Conservation (phyloP, 108 stramenopile species). For the Cyclotella baltica region DNA sequence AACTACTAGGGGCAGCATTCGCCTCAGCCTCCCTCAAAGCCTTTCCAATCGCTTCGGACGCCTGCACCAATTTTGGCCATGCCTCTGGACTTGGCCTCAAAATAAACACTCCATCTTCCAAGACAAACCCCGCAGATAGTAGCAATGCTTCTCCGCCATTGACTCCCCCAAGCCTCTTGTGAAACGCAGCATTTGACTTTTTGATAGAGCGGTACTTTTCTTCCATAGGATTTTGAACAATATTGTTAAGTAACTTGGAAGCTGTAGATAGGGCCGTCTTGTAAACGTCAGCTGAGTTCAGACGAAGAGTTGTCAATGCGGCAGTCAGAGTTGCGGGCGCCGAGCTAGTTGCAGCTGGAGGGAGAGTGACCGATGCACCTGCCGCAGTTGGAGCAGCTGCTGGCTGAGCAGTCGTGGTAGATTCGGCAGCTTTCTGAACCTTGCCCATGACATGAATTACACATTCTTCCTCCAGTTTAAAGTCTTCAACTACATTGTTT, state of each 20-base stretch:
- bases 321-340: constrained; percentile 43
- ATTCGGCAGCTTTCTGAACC: constrained; percentile 45
- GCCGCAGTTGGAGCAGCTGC: constrained; percentile 12
- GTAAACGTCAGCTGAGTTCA: constrained; percentile 56
- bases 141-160: constrained; percentile 65
- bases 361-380: constrained; percentile 35
- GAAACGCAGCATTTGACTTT: constrained; percentile 74
- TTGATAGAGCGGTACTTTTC: constrained; percentile 90
- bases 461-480: constrained; percentile 77
- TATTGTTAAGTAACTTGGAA: constrained; percentile 75
- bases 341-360: constrained; percentile 20
- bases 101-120: constrained; percentile 58
- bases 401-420: constrained; percentile 3
- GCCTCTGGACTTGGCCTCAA: constrained; percentile 73
- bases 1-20: constrained; percentile 7
- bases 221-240: constrained; percentile 79
- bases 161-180: constrained; percentile 68
- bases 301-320: constrained; percentile 60
- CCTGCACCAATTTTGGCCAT: constrained; percentile 68
- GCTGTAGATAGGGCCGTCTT: constrained; percentile 67
- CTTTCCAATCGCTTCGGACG: constrained; percentile 49
- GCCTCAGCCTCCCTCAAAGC: constrained; percentile 41
- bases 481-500: constrained; percentile 61
- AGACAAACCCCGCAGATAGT: constrained; percentile 62
- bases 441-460: constrained; percentile 92